These are phyloP conservation scores for Verticillium isaacii DNA, from an alignment of 2,329 filamentous ascomycete species.

Conservation along the genomic window DNA sequence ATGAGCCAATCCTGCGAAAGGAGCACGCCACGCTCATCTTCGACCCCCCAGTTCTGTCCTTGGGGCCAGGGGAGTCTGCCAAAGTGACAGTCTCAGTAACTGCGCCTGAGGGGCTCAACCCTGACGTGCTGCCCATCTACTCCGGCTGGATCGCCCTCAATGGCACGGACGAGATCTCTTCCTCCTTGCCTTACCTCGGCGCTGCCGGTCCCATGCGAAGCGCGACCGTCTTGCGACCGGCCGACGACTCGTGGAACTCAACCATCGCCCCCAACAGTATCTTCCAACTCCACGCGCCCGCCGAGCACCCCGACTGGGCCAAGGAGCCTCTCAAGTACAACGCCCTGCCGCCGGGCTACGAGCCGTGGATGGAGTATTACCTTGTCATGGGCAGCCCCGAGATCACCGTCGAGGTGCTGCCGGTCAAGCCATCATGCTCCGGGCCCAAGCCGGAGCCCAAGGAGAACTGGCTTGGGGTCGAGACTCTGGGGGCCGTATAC, in stretches of 20 bases:
- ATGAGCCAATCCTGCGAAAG: slow-evolving; percentile 18
- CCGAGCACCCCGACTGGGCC: slow-evolving; percentile 6
- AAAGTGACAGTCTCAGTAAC: slow-evolving; percentile 40
- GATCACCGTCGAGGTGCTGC: slow-evolving; percentile 5
- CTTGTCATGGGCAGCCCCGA: slow-evolving; percentile 10
- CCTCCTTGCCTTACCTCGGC: slow-evolving; percentile 8
- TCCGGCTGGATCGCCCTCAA: slow-evolving; percentile 36
- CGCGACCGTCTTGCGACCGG: slow-evolving; percentile 1
- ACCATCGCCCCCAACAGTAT: slow-evolving; percentile 2
- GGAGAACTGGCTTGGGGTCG: slow-evolving; percentile 6
- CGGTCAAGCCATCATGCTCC: not conserved
- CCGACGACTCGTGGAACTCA: not conserved
- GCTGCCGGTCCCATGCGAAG: slow-evolving; percentile 7
- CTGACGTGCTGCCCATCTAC: slow-evolving; percentile 32
- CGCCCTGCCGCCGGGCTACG: slow-evolving; percentile 1
- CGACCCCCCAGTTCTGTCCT: slow-evolving; percentile 35
- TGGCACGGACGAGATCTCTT: slow-evolving; percentile 18
- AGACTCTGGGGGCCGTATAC: slow-evolving; percentile 3
- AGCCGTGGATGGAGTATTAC: slow-evolving; percentile 5
- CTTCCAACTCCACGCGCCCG: slow-evolving; percentile 6
- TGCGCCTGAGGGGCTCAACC: slow-evolving; percentile 30
- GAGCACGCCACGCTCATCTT: slow-evolving; percentile 38
- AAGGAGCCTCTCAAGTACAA: not conserved
- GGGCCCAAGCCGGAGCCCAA: not conserved
- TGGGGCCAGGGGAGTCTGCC: slow-evolving; percentile 33